Conservation (phyloP, 345 rosid genomes). For the Barbarea vulgaris region DNA sequence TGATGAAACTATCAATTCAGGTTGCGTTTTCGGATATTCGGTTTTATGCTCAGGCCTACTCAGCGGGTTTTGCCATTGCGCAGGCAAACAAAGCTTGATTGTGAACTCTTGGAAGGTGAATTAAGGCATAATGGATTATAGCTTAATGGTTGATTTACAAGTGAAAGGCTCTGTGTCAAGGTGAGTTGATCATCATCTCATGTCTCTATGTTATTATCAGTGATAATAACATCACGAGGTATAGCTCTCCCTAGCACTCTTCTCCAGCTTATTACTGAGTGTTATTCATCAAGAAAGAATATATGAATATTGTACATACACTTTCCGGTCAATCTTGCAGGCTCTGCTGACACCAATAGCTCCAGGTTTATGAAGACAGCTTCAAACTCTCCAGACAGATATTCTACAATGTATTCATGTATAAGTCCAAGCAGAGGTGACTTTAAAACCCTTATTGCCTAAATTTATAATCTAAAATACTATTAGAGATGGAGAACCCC, state of each 20-base stretch:
- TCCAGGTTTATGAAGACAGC: conserved; percentile 34
- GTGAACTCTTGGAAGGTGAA: conserved; percentile 60
- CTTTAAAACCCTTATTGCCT: neutral
- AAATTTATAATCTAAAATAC: neutral
- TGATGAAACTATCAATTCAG: too few species aligned
- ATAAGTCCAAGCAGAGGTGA: conserved; percentile 43
- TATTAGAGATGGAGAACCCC: neutral
- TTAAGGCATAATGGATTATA: conserved; percentile 62
- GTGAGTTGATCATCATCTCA: conserved; percentile 33
- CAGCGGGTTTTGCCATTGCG: neutral
- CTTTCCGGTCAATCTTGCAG: conserved; percentile 28
- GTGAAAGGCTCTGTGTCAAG: conserved; percentile 45
- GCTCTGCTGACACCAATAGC: conserved; percentile 32
- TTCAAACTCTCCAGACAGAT: conserved; percentile 39
- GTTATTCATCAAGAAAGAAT: neutral
- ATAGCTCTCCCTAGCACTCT: neutral
- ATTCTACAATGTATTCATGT: conserved; percentile 43
- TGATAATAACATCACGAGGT: conserved; percentile 33
- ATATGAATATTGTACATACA: neutral
- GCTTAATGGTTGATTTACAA: conserved; percentile 55
- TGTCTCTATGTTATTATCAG: neutral
- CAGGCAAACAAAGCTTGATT: conserved; percentile 64
- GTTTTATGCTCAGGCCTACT: too few species aligned
- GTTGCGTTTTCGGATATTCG: too few species aligned
- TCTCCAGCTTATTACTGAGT: neutral